phyloP scores from a whole-genome alignment of 805 yeast genomes.

The Kluyveromyces siamensis region DNA sequence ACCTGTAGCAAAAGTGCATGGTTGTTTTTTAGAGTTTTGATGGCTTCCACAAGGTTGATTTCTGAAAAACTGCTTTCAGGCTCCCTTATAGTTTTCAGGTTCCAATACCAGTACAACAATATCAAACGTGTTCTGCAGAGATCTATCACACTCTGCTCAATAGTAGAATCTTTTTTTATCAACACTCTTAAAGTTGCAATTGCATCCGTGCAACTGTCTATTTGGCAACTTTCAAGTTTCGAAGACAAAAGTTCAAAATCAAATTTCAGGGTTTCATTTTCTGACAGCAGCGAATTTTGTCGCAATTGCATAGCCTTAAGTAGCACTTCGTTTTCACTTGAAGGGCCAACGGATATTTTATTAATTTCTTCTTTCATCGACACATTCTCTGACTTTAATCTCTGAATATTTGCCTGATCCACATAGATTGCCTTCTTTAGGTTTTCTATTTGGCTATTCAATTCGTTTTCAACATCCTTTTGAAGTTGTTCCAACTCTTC shows the following conservation, averaged over 20 bases:
- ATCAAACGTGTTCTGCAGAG: background rate
- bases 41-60: background rate
- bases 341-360: background rate
- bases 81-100: background rate
- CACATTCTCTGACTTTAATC: background rate
- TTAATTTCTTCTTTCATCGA: background rate
- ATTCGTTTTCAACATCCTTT: slow-evolving; percentile 37
- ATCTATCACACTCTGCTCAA: background rate
- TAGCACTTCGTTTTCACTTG: background rate
- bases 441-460: slow-evolving; percentile 30
- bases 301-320: background rate
- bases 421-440: slow-evolving; percentile 11
- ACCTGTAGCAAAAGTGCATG: background rate
- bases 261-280: background rate
- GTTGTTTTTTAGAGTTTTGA: background rate
- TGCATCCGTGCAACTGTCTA: background rate
- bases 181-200: background rate
- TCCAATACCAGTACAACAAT: background rate
- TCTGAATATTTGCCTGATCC: background rate
- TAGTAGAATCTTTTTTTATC: background rate
- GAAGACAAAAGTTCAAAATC: background rate
- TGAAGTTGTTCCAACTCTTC: slow-evolving; percentile 44
- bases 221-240: background rate
- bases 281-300: background rate
- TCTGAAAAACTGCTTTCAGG: background rate